These are phyloP conservation scores for Lathyrus oleraceus DNA, from an alignment of 306 rosid genomes.

Conservation along the genomic window DNA sequence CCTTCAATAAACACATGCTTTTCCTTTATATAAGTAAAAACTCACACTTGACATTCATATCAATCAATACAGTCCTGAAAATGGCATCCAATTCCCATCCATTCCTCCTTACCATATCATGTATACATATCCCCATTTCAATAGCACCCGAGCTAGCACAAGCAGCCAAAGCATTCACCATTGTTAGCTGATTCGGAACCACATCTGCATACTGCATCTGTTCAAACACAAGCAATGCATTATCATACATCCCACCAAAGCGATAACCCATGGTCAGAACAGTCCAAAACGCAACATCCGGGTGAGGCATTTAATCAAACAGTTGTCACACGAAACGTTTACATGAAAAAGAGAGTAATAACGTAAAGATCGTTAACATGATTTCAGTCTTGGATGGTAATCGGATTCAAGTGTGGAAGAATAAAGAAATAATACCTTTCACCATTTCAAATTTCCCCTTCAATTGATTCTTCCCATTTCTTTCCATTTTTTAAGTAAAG, in stretches of 20 bases:
- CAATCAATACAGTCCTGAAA: constrained; percentile 69
- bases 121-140: constrained; percentile 72
- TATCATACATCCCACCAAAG: constrained; percentile 39
- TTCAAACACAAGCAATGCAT: constrained; percentile 68
- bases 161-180: constrained; percentile 72
- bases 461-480: too few relatives aligned
- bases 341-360: constrained; percentile 49
- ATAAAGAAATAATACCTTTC: too few relatives aligned
- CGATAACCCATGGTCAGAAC: constrained; percentile 63
- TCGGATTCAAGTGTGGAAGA: too few relatives aligned
- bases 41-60: constrained; percentile 73
- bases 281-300: constrained; percentile 87
- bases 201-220: constrained; percentile 75
- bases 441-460: too few relatives aligned
- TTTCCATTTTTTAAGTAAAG: too few relatives aligned
- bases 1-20: constrained; percentile 64
- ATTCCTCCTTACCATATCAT: constrained; percentile 49
- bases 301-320: constrained; percentile 75
- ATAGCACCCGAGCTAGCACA: constrained; percentile 71
- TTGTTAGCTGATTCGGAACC: constrained; percentile 68
- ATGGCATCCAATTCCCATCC: constrained; percentile 71
- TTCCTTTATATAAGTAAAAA: constrained; percentile 57
- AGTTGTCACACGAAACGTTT: constrained; percentile 52
- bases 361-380: too few relatives aligned
- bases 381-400: too few relatives aligned